Percentiles rank a stretch among this genome's conserved stretches.
Conservation (phyloP, 306 rosid genomes). For the Oemleria cerasiformis region DNA sequence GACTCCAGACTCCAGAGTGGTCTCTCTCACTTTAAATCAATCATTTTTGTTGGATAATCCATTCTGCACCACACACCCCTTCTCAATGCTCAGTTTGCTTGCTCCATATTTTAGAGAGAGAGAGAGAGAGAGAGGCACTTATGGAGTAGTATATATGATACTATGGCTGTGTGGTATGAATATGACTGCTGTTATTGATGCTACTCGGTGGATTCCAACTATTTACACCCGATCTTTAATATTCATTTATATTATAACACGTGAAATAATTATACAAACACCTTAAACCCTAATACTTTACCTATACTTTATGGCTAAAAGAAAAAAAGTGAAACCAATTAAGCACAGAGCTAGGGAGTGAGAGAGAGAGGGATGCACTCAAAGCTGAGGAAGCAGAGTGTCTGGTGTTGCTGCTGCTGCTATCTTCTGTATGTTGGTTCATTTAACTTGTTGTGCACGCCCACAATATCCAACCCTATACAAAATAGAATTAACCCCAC, state of each 20-base stretch:
- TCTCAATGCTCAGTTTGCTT: too few relatives aligned
- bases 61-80: not conserved
- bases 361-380: not conserved
- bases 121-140: too few relatives aligned
- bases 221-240: too few relatives aligned
- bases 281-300: too few relatives aligned
- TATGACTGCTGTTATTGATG: too few relatives aligned
- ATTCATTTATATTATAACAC: too few relatives aligned
- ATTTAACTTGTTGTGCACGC: conserved; percentile 34
- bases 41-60: conserved; percentile 8
- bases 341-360: too few relatives aligned
- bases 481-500: not conserved
- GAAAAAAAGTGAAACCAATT: not conserved
- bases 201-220: too few relatives aligned
- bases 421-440: not conserved
- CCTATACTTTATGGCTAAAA: not conserved
- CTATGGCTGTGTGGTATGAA: too few relatives aligned
- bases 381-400: not conserved
- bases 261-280: too few relatives aligned
- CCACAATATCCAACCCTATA: conserved; percentile 8
- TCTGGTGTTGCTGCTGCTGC: conserved; percentile 11
- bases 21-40: conserved; percentile 10
- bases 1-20: not conserved
- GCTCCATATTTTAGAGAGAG: too few relatives aligned
- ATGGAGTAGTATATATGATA: too few relatives aligned